Conservation (phyloP, 805 yeast species). For the Scheffersomyces lignosus region DNA sequence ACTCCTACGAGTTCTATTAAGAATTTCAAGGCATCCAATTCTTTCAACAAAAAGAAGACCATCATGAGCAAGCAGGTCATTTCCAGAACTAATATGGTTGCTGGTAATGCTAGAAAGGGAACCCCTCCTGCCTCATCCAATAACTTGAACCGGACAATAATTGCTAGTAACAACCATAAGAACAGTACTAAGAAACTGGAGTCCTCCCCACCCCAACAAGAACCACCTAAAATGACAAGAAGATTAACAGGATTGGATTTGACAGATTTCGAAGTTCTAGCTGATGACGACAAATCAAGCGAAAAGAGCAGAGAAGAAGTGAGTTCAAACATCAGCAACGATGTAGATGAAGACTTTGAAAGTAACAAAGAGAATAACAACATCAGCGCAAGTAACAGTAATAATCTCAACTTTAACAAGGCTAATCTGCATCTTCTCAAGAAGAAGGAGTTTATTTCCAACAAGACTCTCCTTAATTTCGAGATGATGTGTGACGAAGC, state of each 20-base stretch:
- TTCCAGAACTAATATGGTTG: conserved; percentile 14
- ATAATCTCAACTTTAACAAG: neutral
- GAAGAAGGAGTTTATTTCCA: conserved; percentile 3
- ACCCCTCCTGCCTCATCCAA: conserved; percentile 1
- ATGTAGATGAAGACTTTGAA: conserved; percentile 5
- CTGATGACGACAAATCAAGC: conserved; percentile 1
- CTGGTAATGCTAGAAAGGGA: neutral
- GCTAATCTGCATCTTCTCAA: conserved; percentile 2
- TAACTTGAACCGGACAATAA: no score
- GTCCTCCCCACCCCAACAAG: conserved; percentile 17
- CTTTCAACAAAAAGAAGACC: conserved; percentile 36
- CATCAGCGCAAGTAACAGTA: neutral
- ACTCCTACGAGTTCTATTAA: conserved; percentile 18
- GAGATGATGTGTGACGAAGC: conserved; percentile 32
- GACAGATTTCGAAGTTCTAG: conserved; percentile 15
- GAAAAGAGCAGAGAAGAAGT: conserved; percentile 1
- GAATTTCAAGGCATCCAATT: conserved; percentile 38
- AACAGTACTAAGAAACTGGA: conserved; percentile 9
- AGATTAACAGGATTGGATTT: conserved; percentile 16
- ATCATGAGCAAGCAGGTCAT: conserved; percentile 24
- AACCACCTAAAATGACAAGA: conserved; percentile 17
- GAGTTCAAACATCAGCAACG: conserved; percentile 3
- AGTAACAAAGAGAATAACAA: neutral
- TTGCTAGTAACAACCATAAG: no score
- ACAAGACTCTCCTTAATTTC: conserved; percentile 30